Evolutionary conservation across 768 basidiomycete genomes (phyloP).

Genomic region (Lactarius hatsudake): DNA sequence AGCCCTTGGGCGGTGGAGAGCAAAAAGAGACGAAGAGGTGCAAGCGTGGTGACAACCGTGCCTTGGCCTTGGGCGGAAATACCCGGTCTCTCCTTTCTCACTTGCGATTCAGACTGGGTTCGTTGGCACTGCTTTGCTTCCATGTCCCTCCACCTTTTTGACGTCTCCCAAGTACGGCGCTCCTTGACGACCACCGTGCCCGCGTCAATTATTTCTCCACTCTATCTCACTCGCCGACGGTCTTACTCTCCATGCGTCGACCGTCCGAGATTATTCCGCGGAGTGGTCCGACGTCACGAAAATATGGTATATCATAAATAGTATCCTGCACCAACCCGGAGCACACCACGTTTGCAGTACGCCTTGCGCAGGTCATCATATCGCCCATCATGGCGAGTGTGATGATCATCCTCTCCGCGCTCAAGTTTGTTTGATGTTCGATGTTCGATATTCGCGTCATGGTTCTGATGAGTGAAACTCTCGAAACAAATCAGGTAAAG

Average conservation of each 20-base stretch:
- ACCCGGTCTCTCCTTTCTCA: not conserved
- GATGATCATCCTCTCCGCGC: too few species aligned
- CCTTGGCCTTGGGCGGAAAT: not conserved
- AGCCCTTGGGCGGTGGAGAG: not conserved
- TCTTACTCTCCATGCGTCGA: too few species aligned
- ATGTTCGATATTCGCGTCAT: not conserved
- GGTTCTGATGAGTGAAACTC: not conserved
- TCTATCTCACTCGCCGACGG: too few species aligned
- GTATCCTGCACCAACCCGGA: not conserved
- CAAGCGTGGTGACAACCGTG: conserved; percentile 1
- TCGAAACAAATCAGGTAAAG: not conserved
- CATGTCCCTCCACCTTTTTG: not conserved
- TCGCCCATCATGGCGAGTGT: too few species aligned
- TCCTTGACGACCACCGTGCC: not conserved
- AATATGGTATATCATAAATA: not conserved
- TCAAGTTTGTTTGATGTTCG: not conserved
- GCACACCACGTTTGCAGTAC: not conserved
- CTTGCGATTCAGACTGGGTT: not conserved
- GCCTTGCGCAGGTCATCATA: not conserved
- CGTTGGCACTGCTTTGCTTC: too few species aligned
- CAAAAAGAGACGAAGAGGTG: not conserved
- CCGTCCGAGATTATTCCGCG: not conserved
- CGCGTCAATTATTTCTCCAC: too few species aligned
- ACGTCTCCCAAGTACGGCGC: accelerated
- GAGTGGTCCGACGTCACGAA: not conserved